Base-by-base conservation (phyloP, 2,329 filamentous ascomycete genomes). In the Plenodomus tracheiphilus region DNA sequence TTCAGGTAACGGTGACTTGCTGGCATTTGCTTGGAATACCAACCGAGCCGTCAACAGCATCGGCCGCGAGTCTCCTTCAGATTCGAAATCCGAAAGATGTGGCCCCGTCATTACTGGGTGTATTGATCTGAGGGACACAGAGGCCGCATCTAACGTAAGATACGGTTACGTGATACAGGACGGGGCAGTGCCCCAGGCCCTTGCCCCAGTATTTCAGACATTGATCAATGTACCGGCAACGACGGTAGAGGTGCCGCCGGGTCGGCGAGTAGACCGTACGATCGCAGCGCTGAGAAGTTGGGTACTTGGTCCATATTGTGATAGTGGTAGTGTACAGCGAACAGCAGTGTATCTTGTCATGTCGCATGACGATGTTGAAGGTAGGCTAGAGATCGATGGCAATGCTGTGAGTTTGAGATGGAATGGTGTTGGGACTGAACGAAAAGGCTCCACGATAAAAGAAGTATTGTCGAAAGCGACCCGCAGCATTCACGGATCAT, bases 331-430 rank as follows among this genome's bases (percentile, higher is more conserved):
- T 16, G 70, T 86, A 17, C 79, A 82, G 63, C 79, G 73, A 49
- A 88, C 84, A 0, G 81, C 85, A 49, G 77, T 84, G 0, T 88
- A 86, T 62, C 75, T 88, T 3, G 77, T 87, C 62, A 86, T 87
- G 83, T 83, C 81, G 1, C 84, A 87, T 58, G 85, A 87, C 56
- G 83, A 79, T 74, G 73, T 84, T 58, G 82, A 87, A 68, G 84
- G 82, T 1, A 78, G 78, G 7, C 64, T 88, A 39, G 79, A 78
- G 0, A 73, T 88, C 6, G 76, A 83, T 53, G 71, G 85, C 39
- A 83, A 86, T 62, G 81, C 81, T 59, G 81, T 82, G 0, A 74
- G 80, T 3, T 74, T 88, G 1, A 79, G 82, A 49, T 87, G 85
- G 62, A 70, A 81, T 1, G 84, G 84, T 0, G 81, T 84, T 3